Evolutionary conservation across 371 early-diverging fungal genomes (phyloP), one percentile per base, ranked within the genome.

Genomic region (Umbelopsis sp.): DNA sequence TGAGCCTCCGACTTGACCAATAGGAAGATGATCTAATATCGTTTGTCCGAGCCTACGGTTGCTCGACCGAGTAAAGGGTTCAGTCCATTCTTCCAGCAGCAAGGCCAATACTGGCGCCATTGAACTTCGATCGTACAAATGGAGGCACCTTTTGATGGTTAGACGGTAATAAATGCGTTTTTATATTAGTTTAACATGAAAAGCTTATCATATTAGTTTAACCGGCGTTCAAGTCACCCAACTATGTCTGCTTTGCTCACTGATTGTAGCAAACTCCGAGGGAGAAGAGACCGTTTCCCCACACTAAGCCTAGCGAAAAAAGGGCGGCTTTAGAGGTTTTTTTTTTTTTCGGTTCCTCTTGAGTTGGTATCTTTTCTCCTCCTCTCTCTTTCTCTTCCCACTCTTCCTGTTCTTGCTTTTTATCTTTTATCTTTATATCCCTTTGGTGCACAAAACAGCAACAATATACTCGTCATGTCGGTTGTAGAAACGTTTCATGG

Each of bases 401-500:
- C 29, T 66, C 18, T 66, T 51, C 48, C 25, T 24, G 12, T 29
- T 50, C 35, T 50, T 46, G 14, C 35, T 66, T 50, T 48, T 20
- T 65, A 20, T 44, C 25, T 62, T 67, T 24, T 22, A 24, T 25
- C 57, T 35, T 35, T 14, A 29, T 35, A 52, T 24, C 18, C 35
- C 5, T 35, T 32, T 41, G 12, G 7, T 12, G 41, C 12, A 41
- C 41, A 41, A 7, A 41, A 29, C 57, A n/a, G 0, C 35, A 29
- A 25, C 29, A 16, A 18, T 16, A 18, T 35, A 35, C 57, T 35
- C 14, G 63, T 20, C 29, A 81, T 81, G 81, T 64, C 77, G 16
- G 71, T 76, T 18, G 73, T 68, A 44, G 79, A 79, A 72, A 85
- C 84, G 14, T 86, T 76, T 67, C 73, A 73, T 70, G 87, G 86